phyloP scores from a whole-genome alignment of 1,284 basidiomycete species.

The Rhodotorula sp. region DNA sequence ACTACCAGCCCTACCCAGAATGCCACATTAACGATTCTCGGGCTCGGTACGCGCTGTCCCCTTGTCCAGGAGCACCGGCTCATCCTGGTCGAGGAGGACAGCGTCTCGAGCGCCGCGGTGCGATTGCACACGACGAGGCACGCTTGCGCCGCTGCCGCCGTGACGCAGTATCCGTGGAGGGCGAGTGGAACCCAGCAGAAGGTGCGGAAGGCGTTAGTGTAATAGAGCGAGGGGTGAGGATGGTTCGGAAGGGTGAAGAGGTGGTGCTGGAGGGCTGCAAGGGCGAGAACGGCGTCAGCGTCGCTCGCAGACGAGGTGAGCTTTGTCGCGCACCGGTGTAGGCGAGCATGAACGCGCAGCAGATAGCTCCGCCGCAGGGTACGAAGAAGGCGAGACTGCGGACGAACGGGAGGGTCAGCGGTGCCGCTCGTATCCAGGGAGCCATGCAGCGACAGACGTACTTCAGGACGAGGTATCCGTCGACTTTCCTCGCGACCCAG shows the following conservation, averaged over 20 bases:
- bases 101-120: background rate
- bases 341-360: constrained; percentile 2
- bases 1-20: background rate
- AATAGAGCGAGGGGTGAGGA: background rate
- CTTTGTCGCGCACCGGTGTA: background rate
- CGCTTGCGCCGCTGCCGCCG: background rate
- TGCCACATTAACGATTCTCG: background rate
- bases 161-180: constrained; percentile 5
- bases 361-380: background rate
- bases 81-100: background rate
- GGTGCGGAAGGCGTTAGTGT: constrained; percentile 1
- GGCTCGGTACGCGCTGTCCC: background rate
- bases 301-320: too few relatives aligned
- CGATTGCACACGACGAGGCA: constrained; percentile 1
- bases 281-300: too few relatives aligned
- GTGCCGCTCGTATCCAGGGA: too few relatives aligned
- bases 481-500: constrained; percentile 6
- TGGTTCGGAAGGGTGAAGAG: background rate
- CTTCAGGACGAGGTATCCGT: constrained; percentile 11
- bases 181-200: constrained; percentile 5
- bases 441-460: background rate
- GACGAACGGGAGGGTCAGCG: background rate
- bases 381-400: background rate
- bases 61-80: too few relatives aligned
- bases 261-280: constrained; percentile 3